Conservation (phyloP, 2,329 filamentous ascomycete genomes). For the Lasiodiplodia citricola region DNA sequence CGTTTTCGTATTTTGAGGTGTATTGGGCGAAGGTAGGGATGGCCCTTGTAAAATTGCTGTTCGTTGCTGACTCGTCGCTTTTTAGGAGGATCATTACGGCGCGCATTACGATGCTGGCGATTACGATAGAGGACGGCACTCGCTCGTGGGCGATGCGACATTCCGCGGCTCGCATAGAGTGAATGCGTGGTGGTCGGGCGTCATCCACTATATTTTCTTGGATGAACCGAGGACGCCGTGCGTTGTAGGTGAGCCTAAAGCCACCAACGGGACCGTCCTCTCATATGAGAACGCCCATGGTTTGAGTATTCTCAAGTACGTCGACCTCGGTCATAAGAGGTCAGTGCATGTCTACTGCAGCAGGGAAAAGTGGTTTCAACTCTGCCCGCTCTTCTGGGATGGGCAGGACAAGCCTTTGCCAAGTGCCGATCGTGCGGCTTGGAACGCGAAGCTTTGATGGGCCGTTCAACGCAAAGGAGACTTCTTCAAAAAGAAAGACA, state of each 20-base stretch:
- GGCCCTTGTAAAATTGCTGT: too few relatives aligned
- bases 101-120: conserved; percentile 62
- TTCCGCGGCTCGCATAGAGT: conserved; percentile 62
- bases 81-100: conserved; percentile 61
- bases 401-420: not conserved
- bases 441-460: conserved; percentile 2
- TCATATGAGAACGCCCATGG: conserved; percentile 77
- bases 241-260: conserved; percentile 72
- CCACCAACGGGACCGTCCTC: conserved; percentile 71
- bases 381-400: conserved; percentile 58
- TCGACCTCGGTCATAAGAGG: conserved; percentile 74
- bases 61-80: too few relatives aligned
- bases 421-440: not conserved
- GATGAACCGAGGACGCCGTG: conserved; percentile 62
- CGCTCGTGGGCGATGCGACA: conserved; percentile 62
- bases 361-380: conserved; percentile 72
- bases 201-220: conserved; percentile 65
- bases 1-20: conserved; percentile 79
- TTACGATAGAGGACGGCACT: conserved; percentile 67
- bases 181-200: conserved; percentile 62
- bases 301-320: conserved; percentile 73
- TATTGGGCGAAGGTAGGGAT: conserved; percentile 70
- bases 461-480: too few relatives aligned
- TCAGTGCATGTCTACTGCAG: conserved; percentile 69
- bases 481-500: too few relatives aligned